Evolutionary conservation across 768 basidiomycete species (phyloP).

Genomic region (Boletellus emodensis): DNA sequence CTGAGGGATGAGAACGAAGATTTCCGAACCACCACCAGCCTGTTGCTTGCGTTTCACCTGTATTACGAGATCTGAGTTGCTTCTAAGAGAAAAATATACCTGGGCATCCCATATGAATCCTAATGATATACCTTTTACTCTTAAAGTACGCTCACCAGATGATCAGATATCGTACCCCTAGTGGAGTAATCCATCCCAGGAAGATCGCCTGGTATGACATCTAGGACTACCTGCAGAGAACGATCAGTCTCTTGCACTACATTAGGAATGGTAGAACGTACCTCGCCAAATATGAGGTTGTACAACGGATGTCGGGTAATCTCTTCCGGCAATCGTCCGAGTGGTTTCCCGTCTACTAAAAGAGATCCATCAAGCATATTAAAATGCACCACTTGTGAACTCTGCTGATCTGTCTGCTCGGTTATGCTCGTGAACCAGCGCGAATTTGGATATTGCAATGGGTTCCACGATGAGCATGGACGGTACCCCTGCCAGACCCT

Average conservation of each 20-base stretch:
- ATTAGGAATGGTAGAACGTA: neutral
- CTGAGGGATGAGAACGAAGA: constrained; percentile 23
- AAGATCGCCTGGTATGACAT: constrained; percentile 19
- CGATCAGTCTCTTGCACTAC: neutral
- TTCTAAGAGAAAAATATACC: constrained; percentile 14
- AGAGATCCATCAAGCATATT: constrained; percentile 21
- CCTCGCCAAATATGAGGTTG: constrained; percentile 17
- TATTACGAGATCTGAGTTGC: constrained; percentile 4
- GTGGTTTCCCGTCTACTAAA: constrained; percentile 21
- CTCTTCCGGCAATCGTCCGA: constrained; percentile 11
- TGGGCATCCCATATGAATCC: neutral
- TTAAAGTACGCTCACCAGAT: constrained; percentile 11
- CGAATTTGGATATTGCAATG: neutral
- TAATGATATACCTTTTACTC: no score
- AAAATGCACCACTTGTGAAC: constrained; percentile 10
- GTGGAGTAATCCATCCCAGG: constrained; percentile 23
- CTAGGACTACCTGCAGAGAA: constrained; percentile 6
- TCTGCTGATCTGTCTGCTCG: neutral
- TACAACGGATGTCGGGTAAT: constrained; percentile 16
- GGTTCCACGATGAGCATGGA: constrained; percentile 15
- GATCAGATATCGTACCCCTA: constrained; percentile 10
- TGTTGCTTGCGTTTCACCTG: neutral
- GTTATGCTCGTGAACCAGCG: constrained; percentile 21
- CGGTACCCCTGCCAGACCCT: constrained; percentile 26
- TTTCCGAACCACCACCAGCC: neutral